Evolutionary conservation across 495 filamentous ascomycete species (phyloP), one percentile per base, ranked within the genome.

Genomic region (Margaritispora aquatica): DNA sequence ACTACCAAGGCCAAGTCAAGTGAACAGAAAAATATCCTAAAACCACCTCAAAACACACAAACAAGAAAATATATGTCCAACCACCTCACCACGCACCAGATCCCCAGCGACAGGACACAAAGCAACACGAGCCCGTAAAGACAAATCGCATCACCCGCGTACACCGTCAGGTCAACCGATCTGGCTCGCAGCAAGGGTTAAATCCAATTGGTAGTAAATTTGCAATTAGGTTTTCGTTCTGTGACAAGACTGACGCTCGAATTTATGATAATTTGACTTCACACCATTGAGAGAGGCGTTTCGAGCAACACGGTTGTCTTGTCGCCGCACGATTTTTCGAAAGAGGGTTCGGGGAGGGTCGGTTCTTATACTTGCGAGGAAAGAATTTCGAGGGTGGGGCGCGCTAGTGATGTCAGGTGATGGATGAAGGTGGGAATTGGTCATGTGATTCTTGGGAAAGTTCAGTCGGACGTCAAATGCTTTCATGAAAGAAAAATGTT

Each of bases 141-240:
- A 66, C 66, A 63, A 69, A 69, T 59, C 64, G 63, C 49, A 24
- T 52, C 53, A 53, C n/a, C n/a, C 38, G 60, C 55, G 63, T 63
- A 65, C 64, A 24, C n/a, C n/a, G n/a, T n/a, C n/a, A n/a, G n/a
- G n/a, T n/a, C n/a, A n/a, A n/a, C n/a, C 60, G 51, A 48, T 57
- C 17, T 27, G 31, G 62, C 52, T 38, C 50, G 17, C 34, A 55
- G 19, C 38, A 17, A n/a, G 38, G 19, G 19, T 13, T 5, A 54
- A 11, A 49, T n/a, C n/a, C n/a, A 38, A 58, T 15, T 54, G 26
- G 46, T 29, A 26, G 55, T 26, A n/a, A n/a, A n/a, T 20, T 68
- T 66, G 66, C 66, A 69, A 69, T 69, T 69, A 36, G 27, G 58
- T 66, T 69, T 47, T 34, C 56, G n/a, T n/a, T 69, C 66, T 69